Percentiles rank a stretch among this genome's conserved stretches.
phyloP scores from a whole-genome alignment of 1,284 basidiomycete genomes.

The Fomitopsis betulina region DNA sequence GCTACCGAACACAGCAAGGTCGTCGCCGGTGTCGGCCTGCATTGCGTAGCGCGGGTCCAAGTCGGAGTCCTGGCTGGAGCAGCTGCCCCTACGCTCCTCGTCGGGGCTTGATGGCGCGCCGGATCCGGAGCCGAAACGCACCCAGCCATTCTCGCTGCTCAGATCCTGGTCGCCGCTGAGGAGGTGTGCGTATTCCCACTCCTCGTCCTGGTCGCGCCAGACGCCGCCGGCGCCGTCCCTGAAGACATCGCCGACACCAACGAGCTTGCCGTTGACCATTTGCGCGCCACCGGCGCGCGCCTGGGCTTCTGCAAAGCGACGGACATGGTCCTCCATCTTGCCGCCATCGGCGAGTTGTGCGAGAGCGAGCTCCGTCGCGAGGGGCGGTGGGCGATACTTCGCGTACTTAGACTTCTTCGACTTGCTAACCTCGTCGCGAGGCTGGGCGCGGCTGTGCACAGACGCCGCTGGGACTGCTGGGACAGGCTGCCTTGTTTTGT shows the following conservation, averaged over 20 bases:
- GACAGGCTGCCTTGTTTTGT: background rate
- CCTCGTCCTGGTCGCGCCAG: conserved; percentile 71
- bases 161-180: conserved; percentile 32
- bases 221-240: conserved; percentile 54
- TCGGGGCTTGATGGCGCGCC: conserved; percentile 12
- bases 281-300: conserved; percentile 37
- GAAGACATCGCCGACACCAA: conserved; percentile 45
- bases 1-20: conserved; percentile 29
- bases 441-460: conserved; percentile 14
- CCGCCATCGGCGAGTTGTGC: conserved; percentile 36
- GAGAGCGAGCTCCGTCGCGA: conserved; percentile 25
- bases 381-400: conserved; percentile 9
- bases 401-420: conserved; percentile 43
- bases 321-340: conserved; percentile 49
- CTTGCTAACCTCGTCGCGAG: conserved; percentile 16
- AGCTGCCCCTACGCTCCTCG: conserved; percentile 38
- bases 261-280: conserved; percentile 23
- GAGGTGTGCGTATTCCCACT: conserved; percentile 60
- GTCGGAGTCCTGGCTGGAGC: conserved; percentile 49
- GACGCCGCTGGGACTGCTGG: background rate
- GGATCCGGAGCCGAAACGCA: conserved; percentile 23
- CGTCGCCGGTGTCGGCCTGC: conserved; percentile 35
- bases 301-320: conserved; percentile 49
- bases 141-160: conserved; percentile 23
- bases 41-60: conserved; percentile 46